These are phyloP conservation scores for Anacardium occidentale DNA, from an alignment of 345 rosid species.

Conservation along the genomic window DNA sequence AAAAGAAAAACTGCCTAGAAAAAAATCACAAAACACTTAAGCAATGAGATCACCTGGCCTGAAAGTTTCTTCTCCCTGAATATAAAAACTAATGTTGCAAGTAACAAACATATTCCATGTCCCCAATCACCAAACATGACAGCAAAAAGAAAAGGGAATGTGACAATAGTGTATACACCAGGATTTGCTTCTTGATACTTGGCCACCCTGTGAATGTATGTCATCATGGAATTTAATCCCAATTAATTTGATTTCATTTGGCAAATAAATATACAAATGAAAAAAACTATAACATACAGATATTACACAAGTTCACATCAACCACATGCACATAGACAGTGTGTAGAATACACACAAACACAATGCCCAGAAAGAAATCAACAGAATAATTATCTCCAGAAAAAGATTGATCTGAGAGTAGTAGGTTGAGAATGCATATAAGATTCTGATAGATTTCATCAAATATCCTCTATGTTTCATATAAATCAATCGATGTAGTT, in stretches of 20 bases:
- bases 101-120: slow-evolving; percentile 93
- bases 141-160: slow-evolving; percentile 97
- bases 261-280: not conserved
- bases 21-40: not conserved
- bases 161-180: slow-evolving; percentile 80
- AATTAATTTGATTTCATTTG: not conserved
- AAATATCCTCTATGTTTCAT: not conserved
- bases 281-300: not conserved
- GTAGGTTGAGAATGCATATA: not conserved
- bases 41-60: slow-evolving; percentile 63
- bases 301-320: not conserved
- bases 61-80: slow-evolving; percentile 87
- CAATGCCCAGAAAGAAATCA: not conserved
- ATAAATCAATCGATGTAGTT: not conserved
- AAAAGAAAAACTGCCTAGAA: not conserved
- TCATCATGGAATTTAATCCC: not conserved
- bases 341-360: not conserved
- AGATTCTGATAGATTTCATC: not conserved
- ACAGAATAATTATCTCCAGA: not conserved
- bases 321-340: not conserved
- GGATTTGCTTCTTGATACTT: slow-evolving; percentile 96
- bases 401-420: not conserved
- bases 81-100: slow-evolving; percentile 60
- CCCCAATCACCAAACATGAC: slow-evolving; percentile 99
- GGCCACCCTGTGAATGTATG: slow-evolving; percentile 69